Base-by-base conservation (phyloP, 1,139 yeast genomes). In the Suhomyces bribrorum region DNA sequence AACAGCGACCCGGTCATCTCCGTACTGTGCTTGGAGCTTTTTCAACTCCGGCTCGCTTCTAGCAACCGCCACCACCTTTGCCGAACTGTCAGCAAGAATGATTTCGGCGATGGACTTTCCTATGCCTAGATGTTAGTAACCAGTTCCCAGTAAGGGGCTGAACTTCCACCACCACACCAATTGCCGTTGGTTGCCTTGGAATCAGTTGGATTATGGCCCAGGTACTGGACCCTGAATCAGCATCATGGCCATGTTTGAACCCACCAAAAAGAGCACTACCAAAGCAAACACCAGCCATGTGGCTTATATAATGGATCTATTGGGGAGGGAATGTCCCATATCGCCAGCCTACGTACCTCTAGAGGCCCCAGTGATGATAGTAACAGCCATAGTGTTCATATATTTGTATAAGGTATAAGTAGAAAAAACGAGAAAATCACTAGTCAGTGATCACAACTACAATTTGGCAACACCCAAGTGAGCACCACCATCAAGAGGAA, bases 401-500 rank as follows among this genome's bases (percentile, higher is more conserved):
- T 31, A 20, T 20, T 20, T 20, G 5, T 14, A n/a, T n/a, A n/a
- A n/a, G n/a, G n/a, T n/a, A n/a, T n/a, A n/a, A n/a, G n/a, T n/a
- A n/a, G 16, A 17, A 32, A 15, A 32, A 8, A 22, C 7, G 9
- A 11, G 26, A 13, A 7, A n/a, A 20, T 5, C 8, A 20, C 11
- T 20, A 8, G 11, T 20, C 23, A 20, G 23, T 20, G n/a, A n/a
- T 20, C 23, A 8, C 23, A 20, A 14, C 23, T 43, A 45, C 33
- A 47, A 31, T 29, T 45, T 44, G 9, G 46, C 36, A 14, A 37
- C 7, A n/a, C 49, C 50, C 37, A 50, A 46, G 44, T 67, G 66
- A 22, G 69, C 60, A 26, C 92, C 94, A 16, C 94, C 94, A 54
- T 85, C 92, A 29, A 85, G 62, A n/a, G 88, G 86, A 36, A 85